A percentile compares a stretch with the other conserved stretches of the same genome.
These are phyloP conservation scores for Dendrocalamus latiflorus DNA, from an alignment of 202 grass and related monocot genomes.

Conservation along the genomic window DNA sequence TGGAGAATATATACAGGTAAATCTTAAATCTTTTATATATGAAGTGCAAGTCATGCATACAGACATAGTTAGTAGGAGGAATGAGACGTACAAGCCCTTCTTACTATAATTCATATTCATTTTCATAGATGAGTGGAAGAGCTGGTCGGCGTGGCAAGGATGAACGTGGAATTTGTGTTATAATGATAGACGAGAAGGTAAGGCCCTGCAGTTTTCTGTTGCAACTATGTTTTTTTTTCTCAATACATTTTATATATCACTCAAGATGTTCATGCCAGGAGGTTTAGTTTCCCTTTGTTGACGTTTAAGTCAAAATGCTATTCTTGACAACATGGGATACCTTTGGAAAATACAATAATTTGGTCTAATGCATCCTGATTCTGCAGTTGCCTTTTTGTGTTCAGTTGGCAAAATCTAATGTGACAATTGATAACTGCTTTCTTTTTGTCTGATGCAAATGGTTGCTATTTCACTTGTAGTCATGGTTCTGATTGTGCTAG, in stretches of 20 bases:
- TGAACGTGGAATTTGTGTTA: conserved; percentile 92
- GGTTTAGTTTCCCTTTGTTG: conserved; percentile 15
- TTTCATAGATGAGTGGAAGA: conserved; percentile 98
- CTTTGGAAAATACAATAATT: background rate
- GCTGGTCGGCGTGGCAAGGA: conserved; percentile 97
- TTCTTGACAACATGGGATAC: background rate
- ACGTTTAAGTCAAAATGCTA: background rate
- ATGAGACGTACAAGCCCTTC: conserved; percentile 8
- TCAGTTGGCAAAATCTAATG: conserved; percentile 12
- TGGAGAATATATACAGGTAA: conserved; percentile 99
- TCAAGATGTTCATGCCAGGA: background rate
- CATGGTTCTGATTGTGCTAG: background rate
- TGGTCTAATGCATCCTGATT: background rate
- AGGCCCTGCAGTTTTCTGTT: background rate
- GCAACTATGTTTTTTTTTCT: conserved; percentile 10
- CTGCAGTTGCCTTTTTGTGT: conserved; percentile 9
- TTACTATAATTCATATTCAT: conserved; percentile 19
- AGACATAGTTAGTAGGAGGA: conserved; percentile 7
- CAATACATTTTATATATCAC: background rate
- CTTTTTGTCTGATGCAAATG: background rate
- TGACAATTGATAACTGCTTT: background rate
- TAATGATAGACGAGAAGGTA: conserved; percentile 99
- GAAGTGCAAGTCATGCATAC: conserved; percentile 1
- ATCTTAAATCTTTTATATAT: conserved; percentile 3
- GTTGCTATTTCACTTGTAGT: background rate